Conservation (phyloP, 2,329 filamentous ascomycete genomes). For the Talaromyces sp. region DNA sequence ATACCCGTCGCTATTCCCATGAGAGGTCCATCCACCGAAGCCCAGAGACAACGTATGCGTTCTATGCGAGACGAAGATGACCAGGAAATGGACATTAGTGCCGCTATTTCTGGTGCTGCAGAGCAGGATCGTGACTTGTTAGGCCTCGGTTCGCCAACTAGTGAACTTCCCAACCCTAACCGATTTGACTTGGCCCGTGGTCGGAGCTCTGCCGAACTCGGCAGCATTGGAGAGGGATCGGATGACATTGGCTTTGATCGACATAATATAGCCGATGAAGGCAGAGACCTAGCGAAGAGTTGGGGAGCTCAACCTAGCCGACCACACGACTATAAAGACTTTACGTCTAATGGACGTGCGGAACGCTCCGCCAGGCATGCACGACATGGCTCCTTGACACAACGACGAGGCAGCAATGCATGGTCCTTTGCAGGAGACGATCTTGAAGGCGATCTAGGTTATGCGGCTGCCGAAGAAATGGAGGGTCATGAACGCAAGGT, state of each 20-base stretch:
- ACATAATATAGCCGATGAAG: conserved; percentile 28
- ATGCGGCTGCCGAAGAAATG: conserved; percentile 89
- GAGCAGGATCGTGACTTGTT: conserved; percentile 64
- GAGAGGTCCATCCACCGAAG: conserved; percentile 78
- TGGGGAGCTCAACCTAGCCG: conserved; percentile 31
- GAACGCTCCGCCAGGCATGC: conserved; percentile 22
- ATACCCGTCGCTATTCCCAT: conserved; percentile 92
- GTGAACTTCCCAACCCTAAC: conserved; percentile 69
- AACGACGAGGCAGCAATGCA: conserved; percentile 35
- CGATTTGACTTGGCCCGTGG: conserved; percentile 64
- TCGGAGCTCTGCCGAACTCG: conserved; percentile 36
- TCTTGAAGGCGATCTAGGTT: conserved; percentile 87
- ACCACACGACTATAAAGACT: conserved; percentile 25
- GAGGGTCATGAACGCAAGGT: conserved; percentile 89
- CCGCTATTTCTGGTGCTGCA: conserved; percentile 59
- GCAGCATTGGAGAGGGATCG: conserved; percentile 29
- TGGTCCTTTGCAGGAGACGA: conserved; percentile 66
- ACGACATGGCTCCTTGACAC: conserved; percentile 41
- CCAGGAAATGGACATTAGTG: conserved; percentile 90
- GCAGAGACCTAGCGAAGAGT: conserved; percentile 35
- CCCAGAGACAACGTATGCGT: conserved; percentile 62
- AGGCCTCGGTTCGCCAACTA: conserved; percentile 53
- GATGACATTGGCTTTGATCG: conserved; percentile 30
- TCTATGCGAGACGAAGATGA: conserved; percentile 53
- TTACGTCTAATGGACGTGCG: conserved; percentile 19